phyloP scores from a whole-genome alignment of 371 early-diverging fungal species.

The Actinomortierella wolfii region DNA sequence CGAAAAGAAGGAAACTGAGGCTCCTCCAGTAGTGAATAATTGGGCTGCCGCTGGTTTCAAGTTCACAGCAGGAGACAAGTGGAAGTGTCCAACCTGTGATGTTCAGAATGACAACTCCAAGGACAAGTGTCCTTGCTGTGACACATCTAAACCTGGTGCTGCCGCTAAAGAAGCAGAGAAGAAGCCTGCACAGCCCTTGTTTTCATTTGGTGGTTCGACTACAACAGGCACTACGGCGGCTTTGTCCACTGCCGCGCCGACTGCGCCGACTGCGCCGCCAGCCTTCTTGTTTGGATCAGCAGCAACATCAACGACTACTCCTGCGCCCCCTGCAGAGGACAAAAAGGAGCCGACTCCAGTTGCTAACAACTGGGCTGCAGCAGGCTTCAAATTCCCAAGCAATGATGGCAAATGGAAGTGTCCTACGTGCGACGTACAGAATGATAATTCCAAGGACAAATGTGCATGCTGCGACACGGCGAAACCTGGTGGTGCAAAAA shows the following conservation, averaged over 20 bases:
- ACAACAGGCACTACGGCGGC: too few species aligned
- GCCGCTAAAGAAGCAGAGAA: background rate
- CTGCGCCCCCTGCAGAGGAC: background rate
- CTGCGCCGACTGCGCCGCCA: too few species aligned
- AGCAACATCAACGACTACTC: background rate
- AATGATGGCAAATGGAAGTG: slow-evolving; percentile 2
- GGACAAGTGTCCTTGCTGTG: slow-evolving; percentile 1
- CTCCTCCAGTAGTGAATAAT: background rate
- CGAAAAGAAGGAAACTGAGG: slow-evolving; percentile 1
- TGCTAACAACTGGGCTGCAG: background rate
- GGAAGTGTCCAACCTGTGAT: slow-evolving; percentile 2
- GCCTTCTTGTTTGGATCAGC: background rate
- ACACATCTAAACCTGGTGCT: slow-evolving; percentile 2
- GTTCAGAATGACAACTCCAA: background rate
- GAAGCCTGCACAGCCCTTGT: background rate
- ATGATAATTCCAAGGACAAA: background rate
- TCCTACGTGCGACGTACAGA: background rate
- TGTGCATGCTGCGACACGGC: slow-evolving; percentile 7
- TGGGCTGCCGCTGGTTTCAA: slow-evolving; percentile 1
- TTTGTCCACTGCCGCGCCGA: too few species aligned
- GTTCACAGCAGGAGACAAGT: background rate
- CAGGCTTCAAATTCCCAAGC: background rate
- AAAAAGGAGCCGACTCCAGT: background rate
- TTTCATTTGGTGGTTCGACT: too few species aligned
- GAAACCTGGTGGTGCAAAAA: background rate